Conservation (phyloP, 768 basidiomycete species). For the Leccinum barrowsii region DNA sequence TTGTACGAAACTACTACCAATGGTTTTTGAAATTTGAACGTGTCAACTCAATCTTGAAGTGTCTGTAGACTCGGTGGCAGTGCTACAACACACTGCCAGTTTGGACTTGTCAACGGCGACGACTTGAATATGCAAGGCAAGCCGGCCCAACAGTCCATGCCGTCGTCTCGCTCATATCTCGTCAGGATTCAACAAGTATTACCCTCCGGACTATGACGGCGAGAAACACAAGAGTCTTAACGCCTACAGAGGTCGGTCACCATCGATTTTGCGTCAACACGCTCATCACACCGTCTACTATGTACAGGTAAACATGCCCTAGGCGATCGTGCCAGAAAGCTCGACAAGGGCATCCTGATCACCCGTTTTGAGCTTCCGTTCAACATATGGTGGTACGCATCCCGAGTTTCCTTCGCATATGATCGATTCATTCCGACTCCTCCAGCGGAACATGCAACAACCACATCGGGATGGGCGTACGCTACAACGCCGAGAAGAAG, state of each 20-base stretch:
- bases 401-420: no score
- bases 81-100: no score
- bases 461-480: constrained; percentile 98
- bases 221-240: constrained; percentile 71
- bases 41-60: no score
- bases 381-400: constrained; percentile 89
- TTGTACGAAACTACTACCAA: no score
- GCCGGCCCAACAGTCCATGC: constrained; percentile 7
- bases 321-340: constrained; percentile 88
- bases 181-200: constrained; percentile 74
- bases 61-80: no score
- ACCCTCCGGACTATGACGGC: constrained; percentile 73
- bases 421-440: no score
- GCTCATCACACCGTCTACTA: neutral
- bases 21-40: no score
- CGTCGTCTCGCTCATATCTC: constrained; percentile 5
- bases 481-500: constrained; percentile 99
- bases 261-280: neutral
- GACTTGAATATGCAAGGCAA: constrained; percentile 39
- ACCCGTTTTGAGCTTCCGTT: constrained; percentile 95
- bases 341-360: constrained; percentile 95
- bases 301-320: constrained; percentile 85
- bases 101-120: neutral
- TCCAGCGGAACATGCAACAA: constrained; percentile 87
- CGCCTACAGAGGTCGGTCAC: constrained; percentile 55